Evolutionary conservation across 148 eudicot genomes (phyloP).

Genomic region (Salicornia ramosissima): DNA sequence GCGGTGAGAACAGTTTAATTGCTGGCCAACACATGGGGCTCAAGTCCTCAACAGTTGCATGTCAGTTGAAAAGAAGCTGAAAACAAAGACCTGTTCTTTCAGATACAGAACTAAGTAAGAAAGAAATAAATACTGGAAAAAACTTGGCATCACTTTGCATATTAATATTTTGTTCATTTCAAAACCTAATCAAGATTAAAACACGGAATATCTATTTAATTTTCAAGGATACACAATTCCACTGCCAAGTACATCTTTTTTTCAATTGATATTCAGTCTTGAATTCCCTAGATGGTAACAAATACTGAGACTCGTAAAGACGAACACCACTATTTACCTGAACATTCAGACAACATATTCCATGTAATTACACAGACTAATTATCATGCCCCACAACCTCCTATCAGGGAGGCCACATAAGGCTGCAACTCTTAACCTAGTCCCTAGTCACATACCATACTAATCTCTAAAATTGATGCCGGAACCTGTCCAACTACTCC

Average conservation of each 20-base stretch:
- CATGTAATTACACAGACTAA: not conserved
- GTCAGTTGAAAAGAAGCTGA: not conserved
- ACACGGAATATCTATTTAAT: too few relatives aligned
- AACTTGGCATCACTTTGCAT: not conserved
- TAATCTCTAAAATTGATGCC: too few relatives aligned
- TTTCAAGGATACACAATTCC: not conserved
- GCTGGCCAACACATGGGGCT: not conserved
- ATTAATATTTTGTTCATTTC: too few relatives aligned
- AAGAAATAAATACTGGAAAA: not conserved
- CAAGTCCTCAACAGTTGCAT: not conserved
- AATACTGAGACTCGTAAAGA: not conserved
- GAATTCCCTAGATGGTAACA: not conserved
- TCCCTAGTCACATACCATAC: not conserved
- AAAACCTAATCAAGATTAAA: too few relatives aligned
- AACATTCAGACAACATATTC: not conserved
- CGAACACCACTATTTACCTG: not conserved
- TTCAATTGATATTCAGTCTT: not conserved
- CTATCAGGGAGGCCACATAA: not conserved
- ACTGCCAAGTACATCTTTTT: not conserved
- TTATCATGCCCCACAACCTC: not conserved
- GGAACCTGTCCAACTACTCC: too few relatives aligned
- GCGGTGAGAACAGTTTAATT: not conserved
- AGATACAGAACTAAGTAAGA: not conserved
- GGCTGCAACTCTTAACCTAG: not conserved
- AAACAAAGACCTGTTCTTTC: not conserved